Base-by-base conservation (phyloP, 768 basidiomycete species). In the Mycena albidolilacea region DNA sequence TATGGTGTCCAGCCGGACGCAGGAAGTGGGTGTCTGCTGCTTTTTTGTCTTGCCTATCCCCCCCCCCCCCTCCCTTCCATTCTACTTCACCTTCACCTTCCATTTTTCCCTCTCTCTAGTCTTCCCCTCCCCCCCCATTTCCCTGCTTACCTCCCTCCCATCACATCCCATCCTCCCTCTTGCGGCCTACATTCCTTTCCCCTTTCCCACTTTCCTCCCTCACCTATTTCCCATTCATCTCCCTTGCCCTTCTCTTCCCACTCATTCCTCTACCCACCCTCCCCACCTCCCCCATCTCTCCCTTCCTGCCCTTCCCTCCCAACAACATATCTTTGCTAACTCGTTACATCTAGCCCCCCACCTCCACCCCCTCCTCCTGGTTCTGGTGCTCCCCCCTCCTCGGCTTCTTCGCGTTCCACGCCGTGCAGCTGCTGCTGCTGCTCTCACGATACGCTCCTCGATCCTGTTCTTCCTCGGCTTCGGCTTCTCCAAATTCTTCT, bases 401-500 rank as follows among this genome's bases (percentile, higher is more conserved):
- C 97, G 30, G 30, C 30, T 30, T 30, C 77, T 77, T 97, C 44
- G 94, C 93, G 0, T 91, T 90, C 80, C 96, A 97, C 83, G 81
- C 95, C 72, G 87, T 97, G 21, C 97, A 98, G 76, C 83, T 97
- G 63, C 85, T 97, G 54, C 89, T 99, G 52, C 95, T 96, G 82
- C 73, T 95, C 69, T 92, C 92, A 0, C 87, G 93, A 55, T 70
- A 61, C 30, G 69, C 69, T 38, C 65, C 30, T 30, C 30, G 30
- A 30, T 3, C 30, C 30, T 30, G 30, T 4, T 3, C 30, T 3
- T 30, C 30, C 3, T 30, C 30, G 30, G 30, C 3, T 30, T 30
- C 69, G n/a, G 55, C 59, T 7, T 63, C 60, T 4, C 43, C 44
- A 12, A 38, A 46, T 15, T 72, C 35, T 30, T 30, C 30, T 30